These are phyloP conservation scores for Dactylellina leptospora DNA, from an alignment of 2,329 filamentous ascomycete genomes.

Conservation along the genomic window DNA sequence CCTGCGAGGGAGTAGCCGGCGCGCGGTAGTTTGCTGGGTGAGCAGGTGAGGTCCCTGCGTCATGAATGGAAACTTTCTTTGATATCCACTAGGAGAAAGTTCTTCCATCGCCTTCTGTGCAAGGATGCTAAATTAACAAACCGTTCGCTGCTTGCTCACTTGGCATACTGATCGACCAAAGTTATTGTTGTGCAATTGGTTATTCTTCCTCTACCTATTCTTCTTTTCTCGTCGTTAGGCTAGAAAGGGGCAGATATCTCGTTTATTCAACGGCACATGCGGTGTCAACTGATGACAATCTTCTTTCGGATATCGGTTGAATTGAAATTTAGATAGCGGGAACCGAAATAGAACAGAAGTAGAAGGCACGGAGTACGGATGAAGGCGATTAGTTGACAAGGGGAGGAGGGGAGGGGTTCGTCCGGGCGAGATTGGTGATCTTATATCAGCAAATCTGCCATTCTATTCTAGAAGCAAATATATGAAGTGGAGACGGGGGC, in stretches of 20 bases:
- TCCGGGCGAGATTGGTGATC: constrained; percentile 38
- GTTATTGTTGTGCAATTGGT: not conserved
- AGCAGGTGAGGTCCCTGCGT: constrained; percentile 48
- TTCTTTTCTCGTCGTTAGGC: not conserved
- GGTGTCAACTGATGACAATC: too few species aligned
- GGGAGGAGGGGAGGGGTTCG: constrained; percentile 2
- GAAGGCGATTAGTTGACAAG: constrained; percentile 17
- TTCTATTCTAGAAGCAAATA: constrained; percentile 44
- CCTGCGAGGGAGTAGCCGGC: constrained; percentile 17
- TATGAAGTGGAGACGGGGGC: constrained; percentile 1
- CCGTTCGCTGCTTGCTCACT: constrained; percentile 21
- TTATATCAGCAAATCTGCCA: constrained; percentile 34
- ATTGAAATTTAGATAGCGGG: too few species aligned
- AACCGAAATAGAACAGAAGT: too few species aligned
- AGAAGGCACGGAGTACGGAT: too few species aligned
- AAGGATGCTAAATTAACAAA: constrained; percentile 44
- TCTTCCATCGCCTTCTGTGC: constrained; percentile 45
- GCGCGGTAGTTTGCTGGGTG: constrained; percentile 21
- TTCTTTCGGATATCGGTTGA: too few species aligned
- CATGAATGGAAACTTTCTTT: constrained; percentile 47
- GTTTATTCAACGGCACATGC: too few species aligned
- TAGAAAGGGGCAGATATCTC: too few species aligned
- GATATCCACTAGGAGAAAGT: constrained; percentile 11
- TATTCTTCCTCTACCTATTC: not conserved
- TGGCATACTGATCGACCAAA: constrained; percentile 31